phyloP scores from a whole-genome alignment of 345 rosid species.

The Clarkia xantiana region DNA sequence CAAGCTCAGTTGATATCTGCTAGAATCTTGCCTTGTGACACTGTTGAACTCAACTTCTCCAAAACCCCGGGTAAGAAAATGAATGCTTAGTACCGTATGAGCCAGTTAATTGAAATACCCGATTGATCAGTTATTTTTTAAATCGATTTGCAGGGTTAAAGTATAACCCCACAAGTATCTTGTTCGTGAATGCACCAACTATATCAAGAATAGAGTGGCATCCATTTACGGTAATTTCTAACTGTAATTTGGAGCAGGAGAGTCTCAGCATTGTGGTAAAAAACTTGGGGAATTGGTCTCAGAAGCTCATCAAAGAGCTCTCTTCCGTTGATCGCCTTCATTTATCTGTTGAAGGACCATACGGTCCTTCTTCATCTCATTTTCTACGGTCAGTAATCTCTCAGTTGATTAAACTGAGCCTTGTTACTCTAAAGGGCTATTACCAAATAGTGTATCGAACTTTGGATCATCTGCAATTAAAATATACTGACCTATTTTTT shows the following conservation, averaged over 20 bases:
- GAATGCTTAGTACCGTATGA: too few relatives aligned
- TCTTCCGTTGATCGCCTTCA: constrained; percentile 38
- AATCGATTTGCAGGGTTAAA: constrained; percentile 28
- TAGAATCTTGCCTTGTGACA: constrained; percentile 67
- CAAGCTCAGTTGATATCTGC: constrained; percentile 61
- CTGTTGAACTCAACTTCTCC: constrained; percentile 51
- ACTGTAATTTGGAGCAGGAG: constrained; percentile 52
- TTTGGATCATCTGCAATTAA: too few relatives aligned
- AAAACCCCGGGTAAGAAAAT: constrained; percentile 30
- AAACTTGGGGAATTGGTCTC: constrained; percentile 72
- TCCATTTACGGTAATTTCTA: constrained; percentile 67
- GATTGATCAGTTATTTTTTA: background rate
- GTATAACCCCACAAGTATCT: constrained; percentile 51
- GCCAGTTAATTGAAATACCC: too few relatives aligned
- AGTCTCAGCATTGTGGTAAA: constrained; percentile 52
- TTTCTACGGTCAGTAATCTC: constrained; percentile 36
- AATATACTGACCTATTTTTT: too few relatives aligned
- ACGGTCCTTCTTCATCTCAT: constrained; percentile 63
- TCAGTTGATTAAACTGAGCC: too few relatives aligned
- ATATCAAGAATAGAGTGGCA: constrained; percentile 86
- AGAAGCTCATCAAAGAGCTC: constrained; percentile 38
- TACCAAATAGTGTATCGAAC: too few relatives aligned
- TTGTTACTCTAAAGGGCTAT: too few relatives aligned
- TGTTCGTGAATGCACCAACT: constrained; percentile 58
- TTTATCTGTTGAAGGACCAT: constrained; percentile 80